Evolutionary conservation across 2,329 filamentous ascomycete genomes (phyloP).

Genomic region (Hirsutella rhossiliensis): DNA sequence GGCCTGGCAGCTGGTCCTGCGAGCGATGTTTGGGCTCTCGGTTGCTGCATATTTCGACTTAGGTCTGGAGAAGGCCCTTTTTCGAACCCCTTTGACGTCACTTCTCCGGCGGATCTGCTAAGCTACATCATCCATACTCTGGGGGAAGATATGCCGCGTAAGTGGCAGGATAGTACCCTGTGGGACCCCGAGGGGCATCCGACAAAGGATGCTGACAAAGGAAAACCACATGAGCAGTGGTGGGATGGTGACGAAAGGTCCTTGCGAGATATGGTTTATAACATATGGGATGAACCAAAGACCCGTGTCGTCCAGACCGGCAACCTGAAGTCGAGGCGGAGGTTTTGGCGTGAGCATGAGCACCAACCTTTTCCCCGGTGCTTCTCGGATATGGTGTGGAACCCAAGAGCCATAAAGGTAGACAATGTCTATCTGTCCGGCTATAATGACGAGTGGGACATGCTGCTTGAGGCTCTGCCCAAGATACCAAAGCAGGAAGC

Average conservation of each 20-base stretch:
- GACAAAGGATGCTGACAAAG: not conserved
- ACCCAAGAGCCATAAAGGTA: not conserved
- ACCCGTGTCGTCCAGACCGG: not conserved
- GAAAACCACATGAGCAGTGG: not conserved
- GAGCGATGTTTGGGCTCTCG: not conserved
- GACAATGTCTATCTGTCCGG: not conserved
- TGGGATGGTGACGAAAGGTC: not conserved
- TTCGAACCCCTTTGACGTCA: not conserved
- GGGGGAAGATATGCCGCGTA: not conserved
- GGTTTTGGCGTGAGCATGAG: not conserved
- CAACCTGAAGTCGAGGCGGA: not conserved
- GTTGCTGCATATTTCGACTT: not conserved
- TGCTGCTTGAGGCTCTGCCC: not conserved
- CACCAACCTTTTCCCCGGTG: not conserved
- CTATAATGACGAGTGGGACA: not conserved
- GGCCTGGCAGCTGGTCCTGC: not conserved
- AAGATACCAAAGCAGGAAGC: not conserved
- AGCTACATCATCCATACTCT: not conserved
- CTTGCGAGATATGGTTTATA: not conserved
- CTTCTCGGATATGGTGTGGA: not conserved
- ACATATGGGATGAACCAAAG: not conserved
- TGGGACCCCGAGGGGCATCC: not conserved
- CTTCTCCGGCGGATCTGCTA: not conserved
- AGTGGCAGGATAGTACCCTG: not conserved
- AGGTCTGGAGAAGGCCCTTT: not conserved